Percentiles rank a stretch among this genome's conserved stretches.
Evolutionary conservation across 129 eudicot species (phyloP).

Genomic region (Artemisia annua): DNA sequence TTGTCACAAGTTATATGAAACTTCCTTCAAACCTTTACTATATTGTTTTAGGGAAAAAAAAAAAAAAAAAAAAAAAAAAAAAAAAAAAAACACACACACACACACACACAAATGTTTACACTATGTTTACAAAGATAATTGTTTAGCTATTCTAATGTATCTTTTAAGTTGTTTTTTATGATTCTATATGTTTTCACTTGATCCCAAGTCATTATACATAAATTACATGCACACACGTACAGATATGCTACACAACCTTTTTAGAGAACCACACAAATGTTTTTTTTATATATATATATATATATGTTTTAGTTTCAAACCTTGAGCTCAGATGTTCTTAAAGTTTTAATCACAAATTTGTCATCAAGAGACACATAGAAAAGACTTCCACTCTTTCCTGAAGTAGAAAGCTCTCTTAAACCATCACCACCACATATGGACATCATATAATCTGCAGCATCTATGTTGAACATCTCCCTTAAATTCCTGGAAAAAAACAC

Average conservation of each 20-base stretch:
- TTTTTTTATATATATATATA: neutral
- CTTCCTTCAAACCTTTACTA: too few species aligned
- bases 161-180: too few species aligned
- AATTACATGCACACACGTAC: neutral
- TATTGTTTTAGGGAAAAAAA: too few species aligned
- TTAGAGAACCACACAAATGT: neutral
- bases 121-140: too few species aligned
- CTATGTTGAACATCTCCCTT: conserved; percentile 86
- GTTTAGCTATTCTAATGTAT: too few species aligned
- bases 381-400: conserved; percentile 92
- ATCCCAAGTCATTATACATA: too few species aligned
- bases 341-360: conserved; percentile 77
- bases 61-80: too few species aligned
- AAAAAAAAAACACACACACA: too few species aligned
- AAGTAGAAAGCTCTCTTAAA: conserved; percentile 66
- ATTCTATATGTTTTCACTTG: too few species aligned
- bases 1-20: too few species aligned
- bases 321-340: conserved; percentile 66
- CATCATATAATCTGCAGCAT: conserved; percentile 95
- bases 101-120: too few species aligned
- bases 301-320: conserved; percentile 31
- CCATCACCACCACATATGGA: conserved; percentile 96
- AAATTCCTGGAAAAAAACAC: conserved; percentile 52
- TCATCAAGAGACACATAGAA: conserved; percentile 81
- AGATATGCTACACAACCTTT: neutral